Conservation (phyloP, 306 rosid genomes). For the Mimosa pudica region DNA sequence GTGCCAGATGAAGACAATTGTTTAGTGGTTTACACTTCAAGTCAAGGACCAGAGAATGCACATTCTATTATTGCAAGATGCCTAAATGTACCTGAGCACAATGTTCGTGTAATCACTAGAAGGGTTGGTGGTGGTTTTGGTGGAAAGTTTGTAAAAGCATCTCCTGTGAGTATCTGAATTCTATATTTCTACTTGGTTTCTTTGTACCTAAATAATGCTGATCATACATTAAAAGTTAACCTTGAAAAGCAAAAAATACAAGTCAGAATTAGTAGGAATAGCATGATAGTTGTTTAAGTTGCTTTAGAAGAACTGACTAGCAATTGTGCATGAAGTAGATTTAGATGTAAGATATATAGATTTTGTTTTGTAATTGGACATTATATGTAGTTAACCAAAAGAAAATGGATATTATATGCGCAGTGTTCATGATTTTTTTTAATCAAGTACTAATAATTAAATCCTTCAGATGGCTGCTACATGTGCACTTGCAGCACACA, state of each 20-base stretch:
- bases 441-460: slow-evolving; percentile 21
- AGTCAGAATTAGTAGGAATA: background rate
- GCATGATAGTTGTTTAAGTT: background rate
- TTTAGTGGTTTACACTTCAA: slow-evolving; percentile 71
- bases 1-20: slow-evolving; percentile 94
- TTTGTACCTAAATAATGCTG: background rate
- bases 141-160: slow-evolving; percentile 63
- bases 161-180: slow-evolving; percentile 60
- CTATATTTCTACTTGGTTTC: background rate
- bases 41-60: slow-evolving; percentile 56
- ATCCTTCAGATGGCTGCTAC: slow-evolving; percentile 71
- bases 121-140: slow-evolving; percentile 98
- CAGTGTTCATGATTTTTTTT: background rate
- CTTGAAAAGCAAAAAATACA: background rate
- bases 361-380: too few relatives aligned
- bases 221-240: background rate
- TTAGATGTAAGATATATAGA: background rate
- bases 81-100: slow-evolving; percentile 76
- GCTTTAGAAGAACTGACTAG: background rate
- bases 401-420: background rate
- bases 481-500: slow-evolving; percentile 90
- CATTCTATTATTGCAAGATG: slow-evolving; percentile 67
- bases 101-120: slow-evolving; percentile 83
- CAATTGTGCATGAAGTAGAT: background rate
- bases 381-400: too few relatives aligned